These are phyloP conservation scores for Diplosphaera chodatii DNA, from an alignment of 139 green algal species.

Conservation along the genomic window DNA sequence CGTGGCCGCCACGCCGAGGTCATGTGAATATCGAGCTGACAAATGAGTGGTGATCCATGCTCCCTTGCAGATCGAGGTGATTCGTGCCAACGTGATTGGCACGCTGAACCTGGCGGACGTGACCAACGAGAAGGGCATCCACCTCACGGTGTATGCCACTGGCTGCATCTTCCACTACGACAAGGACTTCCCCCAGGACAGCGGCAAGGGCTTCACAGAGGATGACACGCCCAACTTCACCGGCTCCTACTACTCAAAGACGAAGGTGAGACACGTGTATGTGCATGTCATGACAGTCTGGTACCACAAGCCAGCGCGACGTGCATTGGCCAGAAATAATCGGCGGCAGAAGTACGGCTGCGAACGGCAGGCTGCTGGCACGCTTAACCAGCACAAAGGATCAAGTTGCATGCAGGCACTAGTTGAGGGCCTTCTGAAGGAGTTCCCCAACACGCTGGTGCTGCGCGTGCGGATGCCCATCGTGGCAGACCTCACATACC, in stretches of 20 bases:
- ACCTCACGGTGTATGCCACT: slow-evolving; percentile 95
- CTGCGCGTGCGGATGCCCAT: slow-evolving; percentile 98
- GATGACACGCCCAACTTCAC: slow-evolving; percentile 92
- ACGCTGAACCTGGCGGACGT: slow-evolving; percentile 89
- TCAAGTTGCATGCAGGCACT: too few species aligned
- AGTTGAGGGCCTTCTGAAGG: slow-evolving; percentile 81
- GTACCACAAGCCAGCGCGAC: too few species aligned
- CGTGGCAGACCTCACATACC: slow-evolving; percentile 77
- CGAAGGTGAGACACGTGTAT: too few species aligned
- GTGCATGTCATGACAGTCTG: too few species aligned
- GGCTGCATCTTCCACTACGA: slow-evolving; percentile 99
- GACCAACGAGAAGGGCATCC: slow-evolving; percentile 53
- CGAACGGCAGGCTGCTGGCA: too few species aligned
- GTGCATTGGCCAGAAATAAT: too few species aligned
- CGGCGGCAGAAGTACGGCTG: too few species aligned
- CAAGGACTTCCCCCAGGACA: slow-evolving; percentile 63
- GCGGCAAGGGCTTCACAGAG: slow-evolving; percentile 90
- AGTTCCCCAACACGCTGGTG: slow-evolving; percentile 89
- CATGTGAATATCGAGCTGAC: too few species aligned
- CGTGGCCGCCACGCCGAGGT: too few species aligned
- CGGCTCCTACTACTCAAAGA: slow-evolving; percentile 94
- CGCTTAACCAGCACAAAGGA: too few species aligned
- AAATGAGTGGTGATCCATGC: too few species aligned
- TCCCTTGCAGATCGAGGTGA: slow-evolving; percentile 88
- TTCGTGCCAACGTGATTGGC: slow-evolving; percentile 92